phyloP scores from a whole-genome alignment of 768 basidiomycete species.

The Xanthoconium purpureum region DNA sequence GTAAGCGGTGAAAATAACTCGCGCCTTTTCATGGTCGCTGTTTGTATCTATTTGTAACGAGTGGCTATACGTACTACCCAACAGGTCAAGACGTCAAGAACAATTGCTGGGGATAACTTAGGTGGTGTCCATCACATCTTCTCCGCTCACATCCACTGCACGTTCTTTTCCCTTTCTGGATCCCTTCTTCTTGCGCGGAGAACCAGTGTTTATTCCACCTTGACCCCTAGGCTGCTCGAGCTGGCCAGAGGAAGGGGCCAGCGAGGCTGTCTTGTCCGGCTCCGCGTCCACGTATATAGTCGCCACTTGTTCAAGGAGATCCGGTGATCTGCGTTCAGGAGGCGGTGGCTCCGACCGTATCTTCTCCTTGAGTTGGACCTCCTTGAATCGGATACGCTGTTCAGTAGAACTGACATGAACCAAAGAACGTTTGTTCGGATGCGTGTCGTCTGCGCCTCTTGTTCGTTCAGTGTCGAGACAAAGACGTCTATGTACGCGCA shows the following conservation, averaged over 20 bases:
- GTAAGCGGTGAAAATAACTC: slow-evolving; percentile 16
- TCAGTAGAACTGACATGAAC: slow-evolving; percentile 59
- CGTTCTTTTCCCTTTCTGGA: slow-evolving; percentile 29
- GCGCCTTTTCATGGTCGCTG: slow-evolving; percentile 22
- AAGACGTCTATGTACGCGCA: slow-evolving; percentile 18
- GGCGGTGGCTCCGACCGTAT: slow-evolving; percentile 31
- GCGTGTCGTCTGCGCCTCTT: slow-evolving; percentile 38
- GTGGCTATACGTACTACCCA: slow-evolving; percentile 20
- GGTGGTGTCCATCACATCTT: slow-evolving; percentile 19
- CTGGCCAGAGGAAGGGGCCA: not conserved
- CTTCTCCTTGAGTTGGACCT: slow-evolving; percentile 53
- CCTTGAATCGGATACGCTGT: slow-evolving; percentile 69
- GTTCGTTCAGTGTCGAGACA: not conserved
- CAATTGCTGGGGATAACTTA: no score
- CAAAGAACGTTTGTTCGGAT: slow-evolving; percentile 50
- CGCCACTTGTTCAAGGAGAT: slow-evolving; percentile 19
- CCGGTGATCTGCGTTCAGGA: slow-evolving; percentile 2
- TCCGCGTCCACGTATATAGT: slow-evolving; percentile 20
- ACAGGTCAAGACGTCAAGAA: no score
- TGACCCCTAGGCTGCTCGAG: slow-evolving; percentile 1
- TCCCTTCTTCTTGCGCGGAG: slow-evolving; percentile 13
- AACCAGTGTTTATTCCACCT: not conserved
- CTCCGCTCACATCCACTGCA: slow-evolving; percentile 17
- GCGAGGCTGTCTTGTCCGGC: not conserved
- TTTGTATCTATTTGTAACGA: slow-evolving; percentile 26